These are phyloP conservation scores for Aspergillus sp. DNA, from an alignment of 2,329 filamentous ascomycete species.

Conservation along the genomic window DNA sequence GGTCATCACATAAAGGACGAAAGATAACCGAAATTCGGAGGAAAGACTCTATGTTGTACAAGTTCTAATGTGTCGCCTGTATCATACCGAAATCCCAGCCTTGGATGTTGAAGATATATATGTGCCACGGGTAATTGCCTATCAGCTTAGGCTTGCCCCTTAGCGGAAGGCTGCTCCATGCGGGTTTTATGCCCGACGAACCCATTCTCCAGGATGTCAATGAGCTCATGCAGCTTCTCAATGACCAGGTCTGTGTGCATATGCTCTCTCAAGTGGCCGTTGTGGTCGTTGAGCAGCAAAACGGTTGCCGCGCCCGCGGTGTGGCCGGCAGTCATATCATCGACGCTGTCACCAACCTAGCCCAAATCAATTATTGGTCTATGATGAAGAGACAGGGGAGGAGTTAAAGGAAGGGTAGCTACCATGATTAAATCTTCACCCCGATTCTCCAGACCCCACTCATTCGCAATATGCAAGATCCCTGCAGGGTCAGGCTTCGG, in stretches of 20 bases:
- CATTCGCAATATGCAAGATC: conserved; percentile 77
- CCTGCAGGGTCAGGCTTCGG: conserved; percentile 89
- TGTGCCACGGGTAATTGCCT: background rate
- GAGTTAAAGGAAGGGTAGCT: background rate
- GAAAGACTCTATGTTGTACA: conserved; percentile 1
- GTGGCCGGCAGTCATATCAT: conserved; percentile 88
- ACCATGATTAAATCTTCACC: conserved; percentile 44
- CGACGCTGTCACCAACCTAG: conserved; percentile 71
- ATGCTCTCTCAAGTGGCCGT: conserved; percentile 67
- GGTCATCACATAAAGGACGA: background rate
- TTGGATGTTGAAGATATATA: background rate
- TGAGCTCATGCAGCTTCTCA: conserved; percentile 69
- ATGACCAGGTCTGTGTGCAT: conserved; percentile 77
- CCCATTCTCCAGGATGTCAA: conserved; percentile 71
- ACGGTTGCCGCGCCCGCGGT: conserved; percentile 86
- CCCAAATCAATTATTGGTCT: background rate
- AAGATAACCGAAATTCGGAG: background rate
- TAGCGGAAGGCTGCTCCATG: conserved; percentile 17
- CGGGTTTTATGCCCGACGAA: conserved; percentile 56
- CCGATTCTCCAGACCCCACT: conserved; percentile 64
- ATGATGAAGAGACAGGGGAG: background rate
- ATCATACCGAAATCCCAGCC: background rate
- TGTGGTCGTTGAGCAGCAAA: conserved; percentile 82
- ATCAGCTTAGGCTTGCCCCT: conserved; percentile 6
- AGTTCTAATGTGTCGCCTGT: background rate